Evolutionary conservation across 2,329 filamentous ascomycete genomes (phyloP).

Genomic region (Aspergillus sp.): DNA sequence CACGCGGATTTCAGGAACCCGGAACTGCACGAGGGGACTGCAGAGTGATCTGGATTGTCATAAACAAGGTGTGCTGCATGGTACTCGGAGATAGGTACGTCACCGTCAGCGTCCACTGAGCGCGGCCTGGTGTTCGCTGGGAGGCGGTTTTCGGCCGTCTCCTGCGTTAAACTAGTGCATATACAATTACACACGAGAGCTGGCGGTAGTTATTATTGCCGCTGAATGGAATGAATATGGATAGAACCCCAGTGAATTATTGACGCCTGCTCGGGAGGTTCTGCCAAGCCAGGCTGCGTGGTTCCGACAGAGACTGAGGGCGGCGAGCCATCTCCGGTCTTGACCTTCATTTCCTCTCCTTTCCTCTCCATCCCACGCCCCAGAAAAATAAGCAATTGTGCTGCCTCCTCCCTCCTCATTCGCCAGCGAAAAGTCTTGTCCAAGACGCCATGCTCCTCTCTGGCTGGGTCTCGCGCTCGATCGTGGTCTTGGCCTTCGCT

Average conservation of each 20-base stretch:
- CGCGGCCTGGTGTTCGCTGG: too few species aligned
- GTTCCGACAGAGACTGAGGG: neutral
- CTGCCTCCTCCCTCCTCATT: neutral
- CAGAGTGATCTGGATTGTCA: too few species aligned
- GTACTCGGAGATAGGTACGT: neutral
- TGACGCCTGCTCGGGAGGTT: neutral
- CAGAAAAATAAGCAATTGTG: conserved; percentile 9
- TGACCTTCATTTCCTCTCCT: conserved; percentile 6
- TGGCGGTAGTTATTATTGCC: too few species aligned
- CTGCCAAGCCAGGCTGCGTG: neutral
- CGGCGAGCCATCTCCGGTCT: conserved; percentile 1
- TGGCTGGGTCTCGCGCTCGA: conserved; percentile 14
- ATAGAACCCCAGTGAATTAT: neutral
- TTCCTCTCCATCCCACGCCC: conserved; percentile 8
- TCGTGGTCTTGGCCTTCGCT: conserved; percentile 16
- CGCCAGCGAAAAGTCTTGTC: conserved; percentile 5
- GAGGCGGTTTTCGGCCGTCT: too few species aligned
- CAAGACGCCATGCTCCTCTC: conserved; percentile 12
- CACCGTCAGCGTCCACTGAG: too few species aligned
- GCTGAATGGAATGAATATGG: too few species aligned
- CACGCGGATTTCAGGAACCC: neutral
- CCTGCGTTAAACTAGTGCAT: too few species aligned
- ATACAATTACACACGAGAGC: too few species aligned
- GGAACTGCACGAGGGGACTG: neutral
- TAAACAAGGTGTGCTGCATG: neutral